Percentiles rank a stretch among this genome's conserved stretches.
Conservation (phyloP, 2,329 filamentous ascomycete genomes). For the Fusarium setosum region DNA sequence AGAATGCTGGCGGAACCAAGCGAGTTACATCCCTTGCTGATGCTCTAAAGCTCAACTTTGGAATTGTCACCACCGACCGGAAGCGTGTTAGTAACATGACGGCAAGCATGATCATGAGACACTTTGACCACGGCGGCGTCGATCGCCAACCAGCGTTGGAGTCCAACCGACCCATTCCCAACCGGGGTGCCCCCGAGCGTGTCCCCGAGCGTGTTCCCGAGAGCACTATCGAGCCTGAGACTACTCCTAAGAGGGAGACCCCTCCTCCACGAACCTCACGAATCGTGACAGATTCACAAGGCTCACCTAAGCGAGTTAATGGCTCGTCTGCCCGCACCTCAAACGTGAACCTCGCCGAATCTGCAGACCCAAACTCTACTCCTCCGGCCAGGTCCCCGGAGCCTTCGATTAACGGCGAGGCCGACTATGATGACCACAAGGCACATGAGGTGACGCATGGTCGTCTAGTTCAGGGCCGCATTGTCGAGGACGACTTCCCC, state of each 20-base stretch:
- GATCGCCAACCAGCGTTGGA: constrained; percentile 60
- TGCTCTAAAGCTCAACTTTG: constrained; percentile 96
- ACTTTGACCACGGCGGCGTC: constrained; percentile 67
- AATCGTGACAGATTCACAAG: constrained; percentile 55
- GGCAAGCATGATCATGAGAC: constrained; percentile 80
- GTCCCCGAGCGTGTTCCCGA: constrained; percentile 32
- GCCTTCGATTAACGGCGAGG: constrained; percentile 44
- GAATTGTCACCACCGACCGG: constrained; percentile 90
- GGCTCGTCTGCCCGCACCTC: constrained; percentile 19
- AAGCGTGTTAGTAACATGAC: constrained; percentile 77
- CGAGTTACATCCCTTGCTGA: constrained; percentile 96
- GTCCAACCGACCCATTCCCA: constrained; percentile 38
- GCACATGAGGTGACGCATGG: constrained; percentile 92
- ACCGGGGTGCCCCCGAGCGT: constrained; percentile 20
- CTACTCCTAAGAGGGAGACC: constrained; percentile 32
- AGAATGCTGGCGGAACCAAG: constrained; percentile 98
- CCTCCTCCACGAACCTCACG: constrained; percentile 43
- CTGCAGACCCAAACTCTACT: constrained; percentile 27
- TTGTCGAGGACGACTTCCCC: constrained; percentile 93
- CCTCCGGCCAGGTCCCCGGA: constrained; percentile 42
- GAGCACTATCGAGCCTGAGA: constrained; percentile 30
- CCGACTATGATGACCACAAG: constrained; percentile 80
- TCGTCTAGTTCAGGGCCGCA: constrained; percentile 90
- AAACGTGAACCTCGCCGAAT: constrained; percentile 19
- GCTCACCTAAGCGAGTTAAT: constrained; percentile 54